These are phyloP conservation scores for Serendipita sp. DNA, from an alignment of 768 basidiomycete genomes.

Conservation along the genomic window DNA sequence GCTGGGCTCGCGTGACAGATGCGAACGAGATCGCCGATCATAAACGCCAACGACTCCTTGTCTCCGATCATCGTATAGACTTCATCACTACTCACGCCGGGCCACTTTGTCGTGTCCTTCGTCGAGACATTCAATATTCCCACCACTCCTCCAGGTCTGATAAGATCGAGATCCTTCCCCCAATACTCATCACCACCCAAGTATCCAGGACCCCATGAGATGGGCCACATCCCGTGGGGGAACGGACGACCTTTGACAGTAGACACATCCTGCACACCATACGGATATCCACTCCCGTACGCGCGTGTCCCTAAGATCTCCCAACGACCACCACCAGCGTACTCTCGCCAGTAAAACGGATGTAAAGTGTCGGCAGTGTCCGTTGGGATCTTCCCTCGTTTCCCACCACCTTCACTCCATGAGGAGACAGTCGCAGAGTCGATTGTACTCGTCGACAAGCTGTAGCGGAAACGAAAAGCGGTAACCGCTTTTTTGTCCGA, in stretches of 20 bases:
- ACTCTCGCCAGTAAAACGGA: background rate
- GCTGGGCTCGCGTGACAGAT: background rate
- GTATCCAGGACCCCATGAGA: conserved; percentile 6
- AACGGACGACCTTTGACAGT: conserved; percentile 4
- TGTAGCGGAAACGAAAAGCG: background rate
- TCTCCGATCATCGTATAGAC: conserved; percentile 8
- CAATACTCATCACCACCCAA: conserved; percentile 4
- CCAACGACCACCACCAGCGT: conserved; percentile 5
- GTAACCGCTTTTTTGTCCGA: background rate
- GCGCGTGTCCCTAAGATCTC: conserved; percentile 5
- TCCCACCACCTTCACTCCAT: background rate
- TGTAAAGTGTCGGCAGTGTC: background rate
- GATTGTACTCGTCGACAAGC: background rate
- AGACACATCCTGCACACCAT: background rate
- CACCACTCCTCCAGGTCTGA: conserved; percentile 7
- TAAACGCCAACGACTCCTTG: background rate
- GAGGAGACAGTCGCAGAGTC: background rate
- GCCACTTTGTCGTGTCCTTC: background rate
- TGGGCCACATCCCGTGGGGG: conserved; percentile 6
- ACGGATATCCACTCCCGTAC: conserved; percentile 10
- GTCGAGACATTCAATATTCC: background rate
- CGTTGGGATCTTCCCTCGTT: background rate
- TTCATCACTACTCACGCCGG: background rate
- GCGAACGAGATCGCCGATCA: conserved; percentile 7
- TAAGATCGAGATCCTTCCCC: background rate